phyloP scores from a whole-genome alignment of 2,329 filamentous ascomycete species.

The Annulohypoxylon truncatum region DNA sequence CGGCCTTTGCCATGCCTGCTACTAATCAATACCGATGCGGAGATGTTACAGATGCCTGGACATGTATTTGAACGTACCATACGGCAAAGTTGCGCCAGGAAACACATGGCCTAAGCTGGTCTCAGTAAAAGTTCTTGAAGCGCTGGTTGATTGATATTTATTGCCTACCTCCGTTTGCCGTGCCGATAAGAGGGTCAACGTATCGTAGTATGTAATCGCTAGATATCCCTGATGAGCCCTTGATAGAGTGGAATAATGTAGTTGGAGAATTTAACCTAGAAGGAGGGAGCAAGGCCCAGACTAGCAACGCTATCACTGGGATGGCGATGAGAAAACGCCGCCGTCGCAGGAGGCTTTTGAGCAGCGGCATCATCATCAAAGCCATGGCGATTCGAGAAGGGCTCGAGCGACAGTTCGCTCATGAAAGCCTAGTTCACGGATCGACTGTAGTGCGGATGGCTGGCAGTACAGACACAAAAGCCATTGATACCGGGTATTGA shows the following conservation, averaged over 20 bases:
- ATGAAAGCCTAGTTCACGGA: slow-evolving; percentile 17
- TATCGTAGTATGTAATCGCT: slow-evolving; percentile 45
- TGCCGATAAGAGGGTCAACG: slow-evolving; percentile 50
- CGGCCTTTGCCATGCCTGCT: slow-evolving; percentile 51
- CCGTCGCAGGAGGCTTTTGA: slow-evolving; percentile 43
- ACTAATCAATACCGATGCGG: slow-evolving; percentile 28
- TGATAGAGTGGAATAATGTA: slow-evolving; percentile 36
- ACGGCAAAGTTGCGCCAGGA: slow-evolving; percentile 50
- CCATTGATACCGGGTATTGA: slow-evolving; percentile 23
- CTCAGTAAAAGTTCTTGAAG: slow-evolving; percentile 30
- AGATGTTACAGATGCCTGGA: not conserved
- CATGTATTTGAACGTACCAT: slow-evolving; percentile 41
- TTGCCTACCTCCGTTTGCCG: slow-evolving; percentile 48
- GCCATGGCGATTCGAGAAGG: slow-evolving; percentile 39
- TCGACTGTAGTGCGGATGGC: slow-evolving; percentile 20
- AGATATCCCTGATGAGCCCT: slow-evolving; percentile 32
- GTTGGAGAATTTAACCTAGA: slow-evolving; percentile 42
- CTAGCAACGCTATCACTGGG: slow-evolving; percentile 38
- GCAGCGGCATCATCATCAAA: slow-evolving; percentile 40
- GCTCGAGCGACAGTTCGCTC: slow-evolving; percentile 14
- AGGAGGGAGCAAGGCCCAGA: slow-evolving; percentile 45
- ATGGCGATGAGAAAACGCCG: slow-evolving; percentile 40
- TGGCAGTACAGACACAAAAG: slow-evolving; percentile 18
- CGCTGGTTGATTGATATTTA: not conserved
- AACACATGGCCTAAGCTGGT: slow-evolving; percentile 49